Evolutionary conservation across 768 basidiomycete genomes (phyloP).

Genomic region (Pulveroboletus frians): DNA sequence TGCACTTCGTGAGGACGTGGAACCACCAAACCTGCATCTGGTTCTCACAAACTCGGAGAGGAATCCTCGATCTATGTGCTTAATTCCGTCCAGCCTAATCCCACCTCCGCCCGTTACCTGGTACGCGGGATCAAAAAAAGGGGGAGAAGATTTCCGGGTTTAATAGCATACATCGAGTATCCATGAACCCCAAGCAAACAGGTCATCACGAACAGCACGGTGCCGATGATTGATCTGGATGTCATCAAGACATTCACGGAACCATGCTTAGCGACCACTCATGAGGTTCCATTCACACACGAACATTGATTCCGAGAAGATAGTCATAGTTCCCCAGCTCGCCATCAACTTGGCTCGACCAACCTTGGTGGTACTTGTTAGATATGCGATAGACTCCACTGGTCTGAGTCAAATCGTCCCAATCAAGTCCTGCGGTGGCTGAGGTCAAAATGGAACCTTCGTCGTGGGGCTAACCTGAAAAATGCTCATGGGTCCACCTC

Average conservation of each 20-base stretch:
- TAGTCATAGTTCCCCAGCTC: slow-evolving; percentile 90
- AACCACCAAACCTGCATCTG: background rate
- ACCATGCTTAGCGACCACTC: slow-evolving; percentile 1
- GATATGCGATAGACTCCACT: slow-evolving; percentile 70
- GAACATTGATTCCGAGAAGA: slow-evolving; percentile 68
- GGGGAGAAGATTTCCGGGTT: background rate
- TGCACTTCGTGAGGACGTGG: background rate
- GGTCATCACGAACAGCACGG: slow-evolving; percentile 70
- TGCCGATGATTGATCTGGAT: slow-evolving; percentile 78
- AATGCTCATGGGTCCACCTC: slow-evolving; percentile 73
- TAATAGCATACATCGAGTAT: slow-evolving; percentile 46
- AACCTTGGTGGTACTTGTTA: slow-evolving; percentile 62
- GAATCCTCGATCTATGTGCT: slow-evolving; percentile 76
- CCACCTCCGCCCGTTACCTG: slow-evolving; percentile 68
- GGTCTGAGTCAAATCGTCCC: slow-evolving; percentile 63
- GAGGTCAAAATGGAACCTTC: background rate
- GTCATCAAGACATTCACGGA: slow-evolving; percentile 2
- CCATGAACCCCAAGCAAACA: slow-evolving; percentile 77
- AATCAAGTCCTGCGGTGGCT: slow-evolving; percentile 63
- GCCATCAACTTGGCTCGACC: slow-evolving; percentile 75
- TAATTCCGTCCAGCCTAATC: slow-evolving; percentile 87
- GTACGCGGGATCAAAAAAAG: background rate
- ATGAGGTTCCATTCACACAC: slow-evolving; percentile 15
- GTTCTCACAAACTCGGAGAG: slow-evolving; percentile 60
- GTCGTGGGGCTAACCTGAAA: slow-evolving; percentile 51